Percentiles rank a stretch among this genome's conserved stretches.
Conservation (phyloP, 495 filamentous ascomycete genomes). For the Pyrenula massariospora region DNA sequence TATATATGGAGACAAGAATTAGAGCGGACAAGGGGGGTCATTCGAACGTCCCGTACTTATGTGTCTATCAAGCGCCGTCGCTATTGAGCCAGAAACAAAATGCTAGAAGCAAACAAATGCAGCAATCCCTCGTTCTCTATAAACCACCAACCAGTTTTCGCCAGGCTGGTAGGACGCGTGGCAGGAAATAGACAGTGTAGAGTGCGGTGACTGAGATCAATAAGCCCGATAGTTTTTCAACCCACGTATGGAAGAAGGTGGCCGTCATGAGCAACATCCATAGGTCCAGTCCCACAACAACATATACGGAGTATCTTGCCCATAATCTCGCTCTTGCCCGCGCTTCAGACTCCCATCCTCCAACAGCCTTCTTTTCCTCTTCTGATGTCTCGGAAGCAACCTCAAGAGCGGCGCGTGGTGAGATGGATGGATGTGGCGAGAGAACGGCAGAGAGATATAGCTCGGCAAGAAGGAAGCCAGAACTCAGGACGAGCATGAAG, state of each 20-base stretch:
- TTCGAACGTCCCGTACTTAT: no score
- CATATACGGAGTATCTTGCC: conserved; percentile 35
- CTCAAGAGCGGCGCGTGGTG: conserved; percentile 24
- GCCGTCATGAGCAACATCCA: conserved; percentile 99
- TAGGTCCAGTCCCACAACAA: conserved; percentile 49
- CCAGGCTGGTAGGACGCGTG: conserved; percentile 49
- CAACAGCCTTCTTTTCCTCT: conserved; percentile 42
- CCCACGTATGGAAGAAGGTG: conserved; percentile 95
- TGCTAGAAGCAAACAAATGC: no score
- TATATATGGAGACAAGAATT: no score
- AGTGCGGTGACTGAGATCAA: conserved; percentile 55
- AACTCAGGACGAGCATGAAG: conserved; percentile 78
- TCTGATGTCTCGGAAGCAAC: conserved; percentile 43
- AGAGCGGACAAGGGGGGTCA: no score
- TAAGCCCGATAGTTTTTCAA: conserved; percentile 86
- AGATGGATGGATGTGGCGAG: conserved; percentile 11
- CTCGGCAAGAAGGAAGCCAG: conserved; percentile 70
- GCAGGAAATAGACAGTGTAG: conserved; percentile 67
- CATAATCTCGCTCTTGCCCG: conserved; percentile 28
- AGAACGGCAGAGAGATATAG: conserved; percentile 45
- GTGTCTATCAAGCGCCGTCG: no score
- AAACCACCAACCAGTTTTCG: conserved; percentile 50
- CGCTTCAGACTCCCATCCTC: conserved; percentile 17
- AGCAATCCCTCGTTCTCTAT: no score
- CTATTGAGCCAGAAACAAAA: no score